Percentiles rank a stretch among this genome's conserved stretches.
phyloP scores from a whole-genome alignment of 257 asterid genomes.

The Nicotiana noctiflora region DNA sequence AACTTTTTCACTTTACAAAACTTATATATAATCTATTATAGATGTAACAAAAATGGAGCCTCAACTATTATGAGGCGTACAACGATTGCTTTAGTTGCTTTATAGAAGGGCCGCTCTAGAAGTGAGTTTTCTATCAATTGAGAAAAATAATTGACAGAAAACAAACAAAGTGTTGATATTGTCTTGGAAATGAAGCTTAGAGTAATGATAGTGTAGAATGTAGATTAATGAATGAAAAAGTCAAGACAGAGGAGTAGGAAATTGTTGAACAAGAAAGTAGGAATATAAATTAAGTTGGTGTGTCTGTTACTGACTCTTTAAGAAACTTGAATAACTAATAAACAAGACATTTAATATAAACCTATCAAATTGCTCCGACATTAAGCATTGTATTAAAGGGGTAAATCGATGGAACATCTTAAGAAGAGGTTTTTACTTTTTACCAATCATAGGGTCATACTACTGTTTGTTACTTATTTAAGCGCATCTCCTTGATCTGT shows the following conservation, averaged over 20 bases:
- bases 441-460: too few relatives aligned
- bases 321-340: not conserved
- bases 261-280: conserved; percentile 30
- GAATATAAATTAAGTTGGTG: conserved; percentile 15
- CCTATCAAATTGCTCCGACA: not conserved
- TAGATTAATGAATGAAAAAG: not conserved
- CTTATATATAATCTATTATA: too few relatives aligned
- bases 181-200: not conserved
- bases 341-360: not conserved
- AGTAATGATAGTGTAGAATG: not conserved
- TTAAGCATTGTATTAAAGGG: not conserved
- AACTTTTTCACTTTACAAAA: too few relatives aligned
- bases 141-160: not conserved
- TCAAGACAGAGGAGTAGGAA: not conserved
- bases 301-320: conserved; percentile 20
- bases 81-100: too few relatives aligned
- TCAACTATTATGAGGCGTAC: too few relatives aligned
- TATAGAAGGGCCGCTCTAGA: too few relatives aligned
- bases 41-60: too few relatives aligned
- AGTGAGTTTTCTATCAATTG: too few relatives aligned
- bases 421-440: too few relatives aligned
- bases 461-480: too few relatives aligned
- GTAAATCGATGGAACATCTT: conserved; percentile 15
- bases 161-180: not conserved
- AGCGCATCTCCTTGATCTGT: not conserved